Evolutionary conservation across 192 early-diverging fungal genomes (phyloP).

Genomic region (Cetraspora pellucida): DNA sequence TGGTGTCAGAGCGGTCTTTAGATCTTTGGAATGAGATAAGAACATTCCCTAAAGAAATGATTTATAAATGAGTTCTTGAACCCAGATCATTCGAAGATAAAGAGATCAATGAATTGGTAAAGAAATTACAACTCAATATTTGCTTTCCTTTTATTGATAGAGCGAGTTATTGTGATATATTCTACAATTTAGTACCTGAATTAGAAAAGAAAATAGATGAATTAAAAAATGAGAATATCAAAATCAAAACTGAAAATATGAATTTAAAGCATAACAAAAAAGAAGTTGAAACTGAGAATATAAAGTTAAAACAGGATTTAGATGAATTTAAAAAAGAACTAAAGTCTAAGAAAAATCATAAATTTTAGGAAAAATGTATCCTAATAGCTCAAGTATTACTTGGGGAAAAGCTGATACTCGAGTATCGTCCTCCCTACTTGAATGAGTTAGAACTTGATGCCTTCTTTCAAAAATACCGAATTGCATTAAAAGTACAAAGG

Average conservation of each 20-base stretch:
- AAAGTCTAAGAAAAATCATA: conserved; percentile 7
- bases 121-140: neutral
- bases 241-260: neutral
- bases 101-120: conserved; percentile 16
- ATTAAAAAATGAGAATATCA: conserved; percentile 4
- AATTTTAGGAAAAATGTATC: conserved; percentile 22
- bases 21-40: conserved; percentile 8
- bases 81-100: conserved; percentile 15
- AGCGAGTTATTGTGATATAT: neutral
- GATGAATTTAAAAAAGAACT: conserved; percentile 21
- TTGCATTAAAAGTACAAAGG: conserved; percentile 18
- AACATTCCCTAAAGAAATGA: neutral
- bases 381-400: conserved; percentile 11
- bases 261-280: neutral
- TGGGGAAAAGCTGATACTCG: conserved; percentile 2
- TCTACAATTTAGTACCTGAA: neutral
- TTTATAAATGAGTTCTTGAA: conserved; percentile 8
- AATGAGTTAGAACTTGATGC: conserved; percentile 27
- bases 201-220: neutral
- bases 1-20: neutral
- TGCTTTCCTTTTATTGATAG: neutral
- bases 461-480: conserved; percentile 11
- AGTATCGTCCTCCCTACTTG: conserved; percentile 10
- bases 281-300: neutral
- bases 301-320: conserved; percentile 6